A percentile compares a stretch with the other conserved stretches of the same genome.
These are phyloP conservation scores for Vachellia pachyceras DNA, from an alignment of 306 rosid species.

Conservation along the genomic window DNA sequence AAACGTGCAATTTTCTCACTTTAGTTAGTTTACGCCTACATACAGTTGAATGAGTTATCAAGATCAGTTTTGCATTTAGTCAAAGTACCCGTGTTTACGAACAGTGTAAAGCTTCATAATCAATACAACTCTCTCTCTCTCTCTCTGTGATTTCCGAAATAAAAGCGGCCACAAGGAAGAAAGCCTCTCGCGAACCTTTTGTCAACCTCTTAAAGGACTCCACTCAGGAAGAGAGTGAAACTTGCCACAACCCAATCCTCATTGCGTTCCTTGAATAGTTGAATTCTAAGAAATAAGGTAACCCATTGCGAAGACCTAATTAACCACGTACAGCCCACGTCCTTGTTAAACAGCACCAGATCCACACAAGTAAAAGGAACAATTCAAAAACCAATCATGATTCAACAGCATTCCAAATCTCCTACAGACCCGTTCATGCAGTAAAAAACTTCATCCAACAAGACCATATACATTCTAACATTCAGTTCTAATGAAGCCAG, in stretches of 20 bases:
- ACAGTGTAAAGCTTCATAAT: not conserved
- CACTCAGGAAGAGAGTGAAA: not conserved
- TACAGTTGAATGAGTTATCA: not conserved
- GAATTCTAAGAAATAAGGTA: not conserved
- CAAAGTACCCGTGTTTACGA: not conserved
- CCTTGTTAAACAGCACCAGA: not conserved
- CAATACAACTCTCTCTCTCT: not conserved
- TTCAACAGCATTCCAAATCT: slow-evolving; percentile 1
- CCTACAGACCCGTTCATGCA: slow-evolving; percentile 12
- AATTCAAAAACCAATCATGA: slow-evolving; percentile 17
- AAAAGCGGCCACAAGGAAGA: not conserved
- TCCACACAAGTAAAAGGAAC: not conserved
- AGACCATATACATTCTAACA: slow-evolving; percentile 38
- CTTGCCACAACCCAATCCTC: not conserved
- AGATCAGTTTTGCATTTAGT: not conserved
- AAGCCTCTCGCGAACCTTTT: not conserved
- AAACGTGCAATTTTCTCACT: not conserved
- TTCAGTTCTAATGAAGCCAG: slow-evolving; percentile 26
- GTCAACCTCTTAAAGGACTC: not conserved
- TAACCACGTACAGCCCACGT: not conserved
- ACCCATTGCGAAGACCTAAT: not conserved
- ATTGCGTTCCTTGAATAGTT: not conserved
- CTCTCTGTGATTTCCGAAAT: not conserved
- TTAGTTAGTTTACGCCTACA: not conserved
- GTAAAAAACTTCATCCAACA: slow-evolving; percentile 14